Base-by-base conservation (phyloP, 495 filamentous ascomycete species). In the Aspergillus saccharolyticus region DNA sequence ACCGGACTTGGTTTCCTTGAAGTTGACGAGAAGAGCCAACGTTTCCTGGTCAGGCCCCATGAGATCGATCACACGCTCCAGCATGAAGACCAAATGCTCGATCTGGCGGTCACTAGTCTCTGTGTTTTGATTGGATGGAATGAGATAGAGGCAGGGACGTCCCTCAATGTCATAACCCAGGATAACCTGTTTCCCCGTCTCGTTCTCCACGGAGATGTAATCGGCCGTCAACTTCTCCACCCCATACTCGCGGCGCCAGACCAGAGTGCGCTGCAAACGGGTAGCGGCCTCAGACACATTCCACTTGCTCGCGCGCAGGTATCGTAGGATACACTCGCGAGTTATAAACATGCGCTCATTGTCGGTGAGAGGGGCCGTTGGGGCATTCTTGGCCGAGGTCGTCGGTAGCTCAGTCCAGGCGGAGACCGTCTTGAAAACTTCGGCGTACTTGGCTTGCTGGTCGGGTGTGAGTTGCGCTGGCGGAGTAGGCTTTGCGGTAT, bases 261-360 rank as follows among this genome's bases (percentile, higher is more conserved):
- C 80, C 20, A 97, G 75, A 0, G 93, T 97, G 18, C 79, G 80
- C 55, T 87, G 85, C 16, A 98, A 68, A 0, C 94, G 86, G 60
- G 85, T 87, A 62, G 84, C 79, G n/a, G 92, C 85, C 18, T 91
- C 85, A 42, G 82, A 69, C 21, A 84, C 74, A 62, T 87, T 80
- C 94, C 94, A 97, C 70, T 96, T 97, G 25, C 89, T 88, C 2
- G 94, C 94, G 56, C 94, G 88, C 44, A 98, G 82, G 67, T 94
- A 98, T 63, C 94, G 89, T 14, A 97, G 79, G 1, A 97, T 80
- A 70, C 93, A 97, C 66, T 97, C 94, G 48, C 84, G 83, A 16
- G 91, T 96, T 54, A 97, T 79, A 84, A 88, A 98, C 75, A 96
- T 83, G 66, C 81, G 86, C 75, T 98, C 94, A 47, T 79, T 78